Base-by-base conservation (phyloP, 345 rosid genomes). In the Passiflora organensis region DNA sequence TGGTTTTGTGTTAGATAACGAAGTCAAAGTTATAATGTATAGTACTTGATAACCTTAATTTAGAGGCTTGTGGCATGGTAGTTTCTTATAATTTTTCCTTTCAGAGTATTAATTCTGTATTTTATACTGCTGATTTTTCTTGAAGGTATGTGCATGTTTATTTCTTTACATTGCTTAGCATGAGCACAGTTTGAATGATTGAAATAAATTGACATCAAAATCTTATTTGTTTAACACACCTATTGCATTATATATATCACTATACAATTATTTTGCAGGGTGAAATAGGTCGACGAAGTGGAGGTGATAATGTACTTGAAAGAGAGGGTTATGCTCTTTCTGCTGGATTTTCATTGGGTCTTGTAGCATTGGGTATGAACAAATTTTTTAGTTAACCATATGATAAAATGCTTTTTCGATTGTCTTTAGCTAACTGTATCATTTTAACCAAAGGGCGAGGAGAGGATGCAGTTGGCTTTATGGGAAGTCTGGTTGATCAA, bases 251-350 rank as follows among this genome's bases (percentile, higher is more conserved):
- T 21, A 13, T n/a, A 66, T 67, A 58, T 65, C 59, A 51, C 43
- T 64, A 57, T 1, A 32, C 58, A 32, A 52, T 19, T 42, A 12
- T 24, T 44, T 62, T 55, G n/a, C 80, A 91, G 98, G 86, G 78
- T 73, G 99, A 91, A 81, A 86, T 91, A 63, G 94, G 96, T 36
- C 95, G 91, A 61, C 75, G 99, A 84, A 88, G 96, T 76, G 85
- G 86, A 53, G 99, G 99, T 60, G 99, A 91, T 70, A 91, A 91
- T 68, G 99, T 89, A 48, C 99, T 88, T 75, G 99, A 91, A 75
- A 84, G 99, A 78, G 99, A 91, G 78, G 99, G 95, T 39, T 83
- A 91, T 84, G 96, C 95, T 68, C 91, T 86, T 68, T 82, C 99
- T 74, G 96, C 99, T n/a, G 99, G 99, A 66, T 86, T 88, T 75